Evolutionary conservation across 352 stramenopile species (phyloP).

Genomic region (Phytophthora parvispora): DNA sequence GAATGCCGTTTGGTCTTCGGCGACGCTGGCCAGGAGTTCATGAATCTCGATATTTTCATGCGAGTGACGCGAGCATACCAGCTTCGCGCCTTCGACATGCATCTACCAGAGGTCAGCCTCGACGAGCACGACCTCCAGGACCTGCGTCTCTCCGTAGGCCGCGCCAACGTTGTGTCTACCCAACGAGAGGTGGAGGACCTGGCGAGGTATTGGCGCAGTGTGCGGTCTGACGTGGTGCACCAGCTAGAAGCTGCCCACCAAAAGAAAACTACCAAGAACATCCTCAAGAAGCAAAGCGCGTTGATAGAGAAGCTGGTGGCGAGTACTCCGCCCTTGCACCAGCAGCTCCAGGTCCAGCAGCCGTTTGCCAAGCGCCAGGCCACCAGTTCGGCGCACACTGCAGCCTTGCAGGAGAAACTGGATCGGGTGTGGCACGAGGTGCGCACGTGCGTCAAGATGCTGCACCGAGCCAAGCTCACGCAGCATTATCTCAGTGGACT

Average conservation of each 20-base stretch:
- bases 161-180: constrained; percentile 67
- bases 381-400: constrained; percentile 15
- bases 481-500: constrained; percentile 75
- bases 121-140: constrained; percentile 62
- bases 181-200: constrained; percentile 77
- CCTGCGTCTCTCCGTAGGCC: constrained; percentile 51
- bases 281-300: constrained; percentile 64
- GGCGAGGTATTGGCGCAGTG: constrained; percentile 64
- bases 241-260: constrained; percentile 74
- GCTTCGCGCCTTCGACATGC: constrained; percentile 57
- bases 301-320: constrained; percentile 66
- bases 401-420: constrained; percentile 35
- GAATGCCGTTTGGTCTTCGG: constrained; percentile 77
- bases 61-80: constrained; percentile 69
- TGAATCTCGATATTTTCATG: constrained; percentile 67
- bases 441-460: constrained; percentile 67
- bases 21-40: constrained; percentile 68
- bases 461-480: constrained; percentile 75
- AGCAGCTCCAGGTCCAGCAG: constrained; percentile 22
- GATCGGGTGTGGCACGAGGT: constrained; percentile 67
- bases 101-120: constrained; percentile 61
- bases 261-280: constrained; percentile 66
- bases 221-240: constrained; percentile 53
- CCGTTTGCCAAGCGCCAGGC: constrained; percentile 24
- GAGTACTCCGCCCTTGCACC: constrained; percentile 20